Evolutionary conservation across 106 monocot species (phyloP).

Genomic region (Dendrobium catenatum): DNA sequence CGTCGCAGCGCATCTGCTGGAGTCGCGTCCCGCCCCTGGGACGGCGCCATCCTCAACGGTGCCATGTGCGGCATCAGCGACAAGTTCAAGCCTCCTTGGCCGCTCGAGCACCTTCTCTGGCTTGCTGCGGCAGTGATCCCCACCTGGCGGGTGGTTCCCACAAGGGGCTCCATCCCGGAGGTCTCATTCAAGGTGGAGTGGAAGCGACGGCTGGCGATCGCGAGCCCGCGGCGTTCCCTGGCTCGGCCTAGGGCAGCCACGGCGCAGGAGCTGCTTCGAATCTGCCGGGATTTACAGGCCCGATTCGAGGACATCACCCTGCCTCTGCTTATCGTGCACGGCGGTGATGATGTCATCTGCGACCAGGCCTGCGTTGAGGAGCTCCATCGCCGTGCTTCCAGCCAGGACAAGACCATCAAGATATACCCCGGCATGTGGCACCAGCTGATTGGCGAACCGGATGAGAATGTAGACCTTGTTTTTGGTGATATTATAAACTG

Average conservation of each 20-base stretch:
- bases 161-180: conserved; percentile 67
- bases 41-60: conserved; percentile 76
- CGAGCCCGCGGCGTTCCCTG: conserved; percentile 50
- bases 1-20: background rate
- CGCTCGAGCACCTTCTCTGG: conserved; percentile 77
- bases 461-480: conserved; percentile 73
- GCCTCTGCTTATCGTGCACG: conserved; percentile 81
- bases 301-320: conserved; percentile 70
- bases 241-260: conserved; percentile 67
- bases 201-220: conserved; percentile 77
- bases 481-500: conserved; percentile 73
- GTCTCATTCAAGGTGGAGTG: conserved; percentile 87
- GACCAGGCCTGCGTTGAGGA: conserved; percentile 78
- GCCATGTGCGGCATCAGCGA: conserved; percentile 94
- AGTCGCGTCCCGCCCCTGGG: conserved; percentile 17
- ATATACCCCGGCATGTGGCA: conserved; percentile 88
- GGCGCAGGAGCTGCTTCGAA: conserved; percentile 68
- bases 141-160: conserved; percentile 75
- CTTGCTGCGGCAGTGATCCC: conserved; percentile 43
- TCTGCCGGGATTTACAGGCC: conserved; percentile 70
- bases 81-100: conserved; percentile 89
- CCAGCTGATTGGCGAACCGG: conserved; percentile 76
- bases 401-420: conserved; percentile 74
- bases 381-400: conserved; percentile 51
- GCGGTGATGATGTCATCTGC: conserved; percentile 64